Evolutionary conservation across 306 rosid species (phyloP).

Genomic region (Neltuma alba): DNA sequence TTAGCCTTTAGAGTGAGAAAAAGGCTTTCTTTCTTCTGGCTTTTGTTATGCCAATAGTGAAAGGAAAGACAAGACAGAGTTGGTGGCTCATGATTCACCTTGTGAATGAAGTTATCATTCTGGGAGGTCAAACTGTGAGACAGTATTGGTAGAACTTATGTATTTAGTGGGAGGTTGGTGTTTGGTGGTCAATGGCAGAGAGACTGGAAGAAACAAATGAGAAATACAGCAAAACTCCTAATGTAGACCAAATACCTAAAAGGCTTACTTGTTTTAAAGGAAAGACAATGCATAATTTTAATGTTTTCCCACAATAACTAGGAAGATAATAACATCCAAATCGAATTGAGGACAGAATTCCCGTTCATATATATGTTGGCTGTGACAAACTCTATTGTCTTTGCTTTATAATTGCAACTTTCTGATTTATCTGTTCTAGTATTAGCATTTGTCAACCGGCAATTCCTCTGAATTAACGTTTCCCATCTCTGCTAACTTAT

Average conservation of each 20-base stretch:
- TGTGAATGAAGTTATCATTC: neutral
- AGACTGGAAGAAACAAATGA: neutral
- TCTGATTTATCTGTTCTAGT: no score
- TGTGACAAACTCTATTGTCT: slow-evolving; percentile 7
- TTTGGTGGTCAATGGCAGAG: neutral
- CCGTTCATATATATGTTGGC: neutral
- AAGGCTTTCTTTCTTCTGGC: neutral
- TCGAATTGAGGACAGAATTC: neutral
- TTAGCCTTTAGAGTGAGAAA: neutral
- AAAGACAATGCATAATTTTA: neutral
- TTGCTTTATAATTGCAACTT: no score
- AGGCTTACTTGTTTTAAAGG: neutral
- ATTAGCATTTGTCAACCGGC: no score
- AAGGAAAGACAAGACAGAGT: neutral
- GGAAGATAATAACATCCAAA: no score
- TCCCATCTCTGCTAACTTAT: slow-evolving; percentile 18
- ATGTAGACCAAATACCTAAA: neutral
- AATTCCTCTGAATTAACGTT: no score
- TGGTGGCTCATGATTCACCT: neutral
- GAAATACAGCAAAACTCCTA: neutral
- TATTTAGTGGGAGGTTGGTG: neutral
- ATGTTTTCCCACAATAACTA: neutral
- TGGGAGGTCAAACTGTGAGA: no score
- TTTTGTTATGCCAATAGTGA: neutral
- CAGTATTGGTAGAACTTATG: neutral